Conservation (phyloP, 2,329 filamentous ascomycete species). For the Coniochaeta sp. region DNA sequence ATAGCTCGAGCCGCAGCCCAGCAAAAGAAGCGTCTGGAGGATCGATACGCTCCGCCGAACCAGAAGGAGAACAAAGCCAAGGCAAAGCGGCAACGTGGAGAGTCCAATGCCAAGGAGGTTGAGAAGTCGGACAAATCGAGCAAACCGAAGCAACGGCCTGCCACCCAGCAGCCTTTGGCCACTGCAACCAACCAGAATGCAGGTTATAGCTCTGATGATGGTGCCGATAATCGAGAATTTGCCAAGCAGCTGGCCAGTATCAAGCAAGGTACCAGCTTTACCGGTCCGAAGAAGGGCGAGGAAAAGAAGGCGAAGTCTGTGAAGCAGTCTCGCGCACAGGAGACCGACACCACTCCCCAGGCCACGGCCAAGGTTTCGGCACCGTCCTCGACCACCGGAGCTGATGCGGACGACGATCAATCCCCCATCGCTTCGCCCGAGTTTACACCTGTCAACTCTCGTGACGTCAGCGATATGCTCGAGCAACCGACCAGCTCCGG, state of each 20-base stretch:
- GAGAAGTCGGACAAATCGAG: slow-evolving; percentile 17
- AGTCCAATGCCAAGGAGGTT: slow-evolving; percentile 24
- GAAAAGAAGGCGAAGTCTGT: slow-evolving; percentile 63
- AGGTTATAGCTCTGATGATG: slow-evolving; percentile 45
- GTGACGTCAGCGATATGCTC: slow-evolving; percentile 86
- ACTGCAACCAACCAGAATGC: slow-evolving; percentile 22
- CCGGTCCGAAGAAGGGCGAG: slow-evolving; percentile 38
- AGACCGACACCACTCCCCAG: slow-evolving; percentile 35
- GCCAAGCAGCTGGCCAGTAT: slow-evolving; percentile 64
- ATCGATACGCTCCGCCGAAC: slow-evolving; percentile 23
- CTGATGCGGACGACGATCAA: slow-evolving; percentile 74
- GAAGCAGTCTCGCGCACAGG: slow-evolving; percentile 58
- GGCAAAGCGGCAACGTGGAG: slow-evolving; percentile 28
- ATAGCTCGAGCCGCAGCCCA: slow-evolving; percentile 10
- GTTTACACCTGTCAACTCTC: slow-evolving; percentile 46
- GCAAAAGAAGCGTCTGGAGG: slow-evolving; percentile 20
- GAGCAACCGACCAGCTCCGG: slow-evolving; percentile 56
- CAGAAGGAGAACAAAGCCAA: slow-evolving; percentile 27
- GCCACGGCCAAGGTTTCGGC: slow-evolving; percentile 40
- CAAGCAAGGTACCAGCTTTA: slow-evolving; percentile 60
- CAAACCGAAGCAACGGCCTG: slow-evolving; percentile 25
- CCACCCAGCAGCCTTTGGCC: slow-evolving; percentile 16
- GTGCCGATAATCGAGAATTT: slow-evolving; percentile 66
- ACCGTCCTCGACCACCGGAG: slow-evolving; percentile 63
- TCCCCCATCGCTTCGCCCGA: slow-evolving; percentile 63